These are phyloP conservation scores for Thelonectria olida DNA, from an alignment of 2,329 filamentous ascomycete species.

Conservation along the genomic window DNA sequence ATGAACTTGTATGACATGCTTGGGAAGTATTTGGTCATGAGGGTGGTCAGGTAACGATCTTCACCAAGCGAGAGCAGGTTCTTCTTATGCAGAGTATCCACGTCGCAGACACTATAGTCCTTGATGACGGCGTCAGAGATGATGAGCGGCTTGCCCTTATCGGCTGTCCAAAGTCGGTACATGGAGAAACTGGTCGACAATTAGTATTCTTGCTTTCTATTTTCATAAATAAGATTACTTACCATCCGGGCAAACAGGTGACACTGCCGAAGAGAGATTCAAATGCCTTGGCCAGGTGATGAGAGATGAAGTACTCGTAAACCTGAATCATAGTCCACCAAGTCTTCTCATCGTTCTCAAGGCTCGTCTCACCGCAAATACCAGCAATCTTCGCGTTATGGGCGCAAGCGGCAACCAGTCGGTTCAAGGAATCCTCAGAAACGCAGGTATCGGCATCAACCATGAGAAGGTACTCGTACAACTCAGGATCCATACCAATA, in stretches of 20 bases:
- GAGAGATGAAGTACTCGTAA: conserved; percentile 99
- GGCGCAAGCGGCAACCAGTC: conserved; percentile 89
- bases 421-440: conserved; percentile 88
- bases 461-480: conserved; percentile 98
- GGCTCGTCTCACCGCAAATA: conserved; percentile 95
- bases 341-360: conserved; percentile 93
- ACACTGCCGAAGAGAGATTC: conserved; percentile 98
- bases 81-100: conserved; percentile 97
- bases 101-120: conserved; percentile 88
- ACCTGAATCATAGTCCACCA: conserved; percentile 99
- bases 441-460: conserved; percentile 98
- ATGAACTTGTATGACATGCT: conserved; percentile 96
- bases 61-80: conserved; percentile 93
- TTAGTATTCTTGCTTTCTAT: conserved; percentile 27
- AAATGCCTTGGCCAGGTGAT: conserved; percentile 96
- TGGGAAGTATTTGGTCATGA: conserved; percentile 99
- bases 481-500: conserved; percentile 95
- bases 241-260: conserved; percentile 99
- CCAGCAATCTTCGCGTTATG: conserved; percentile 96
- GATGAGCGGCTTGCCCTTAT: conserved; percentile 93
- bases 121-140: conserved; percentile 88
- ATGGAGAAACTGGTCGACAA: conserved; percentile 86
- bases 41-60: conserved; percentile 94
- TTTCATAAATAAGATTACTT: conserved; percentile 52
- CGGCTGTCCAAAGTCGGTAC: conserved; percentile 94